These are phyloP conservation scores for Colletotrichum sp. DNA, from an alignment of 2,329 filamentous ascomycete species.

Conservation along the genomic window DNA sequence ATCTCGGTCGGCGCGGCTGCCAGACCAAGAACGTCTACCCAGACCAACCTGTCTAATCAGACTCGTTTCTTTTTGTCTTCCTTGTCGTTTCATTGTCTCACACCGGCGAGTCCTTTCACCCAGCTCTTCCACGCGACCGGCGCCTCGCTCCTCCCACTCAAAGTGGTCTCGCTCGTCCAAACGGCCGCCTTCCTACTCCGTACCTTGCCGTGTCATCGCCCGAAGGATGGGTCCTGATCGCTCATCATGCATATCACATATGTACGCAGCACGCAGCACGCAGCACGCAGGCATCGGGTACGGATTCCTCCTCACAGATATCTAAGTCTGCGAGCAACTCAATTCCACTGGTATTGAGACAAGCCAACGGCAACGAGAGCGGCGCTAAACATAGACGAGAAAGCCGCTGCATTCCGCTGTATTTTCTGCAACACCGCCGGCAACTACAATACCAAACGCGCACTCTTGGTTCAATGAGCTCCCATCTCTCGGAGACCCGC, in stretches of 20 bases:
- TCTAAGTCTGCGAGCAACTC: neutral
- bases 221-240: neutral
- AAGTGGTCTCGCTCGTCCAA: neutral
- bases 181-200: neutral
- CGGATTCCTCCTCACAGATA: neutral
- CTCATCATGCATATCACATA: neutral
- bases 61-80: constrained; percentile 16
- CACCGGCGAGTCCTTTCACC: neutral
- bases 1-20: neutral
- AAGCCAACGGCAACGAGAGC: neutral
- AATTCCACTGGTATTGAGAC: neutral
- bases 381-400: neutral
- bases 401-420: neutral
- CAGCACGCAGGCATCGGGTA: neutral
- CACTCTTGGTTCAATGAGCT: neutral
- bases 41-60: neutral
- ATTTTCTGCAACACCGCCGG: neutral
- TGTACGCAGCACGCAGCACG: neutral
- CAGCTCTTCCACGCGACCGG: neutral
- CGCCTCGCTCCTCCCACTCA: neutral
- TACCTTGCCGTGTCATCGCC: neutral
- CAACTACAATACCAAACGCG: neutral
- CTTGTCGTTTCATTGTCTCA: constrained; percentile 18
- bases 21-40: neutral
- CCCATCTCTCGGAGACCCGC: neutral